These are phyloP conservation scores for Cutaneotrichosporon daszewskae DNA, from an alignment of 1,284 basidiomycete species.

Conservation along the genomic window DNA sequence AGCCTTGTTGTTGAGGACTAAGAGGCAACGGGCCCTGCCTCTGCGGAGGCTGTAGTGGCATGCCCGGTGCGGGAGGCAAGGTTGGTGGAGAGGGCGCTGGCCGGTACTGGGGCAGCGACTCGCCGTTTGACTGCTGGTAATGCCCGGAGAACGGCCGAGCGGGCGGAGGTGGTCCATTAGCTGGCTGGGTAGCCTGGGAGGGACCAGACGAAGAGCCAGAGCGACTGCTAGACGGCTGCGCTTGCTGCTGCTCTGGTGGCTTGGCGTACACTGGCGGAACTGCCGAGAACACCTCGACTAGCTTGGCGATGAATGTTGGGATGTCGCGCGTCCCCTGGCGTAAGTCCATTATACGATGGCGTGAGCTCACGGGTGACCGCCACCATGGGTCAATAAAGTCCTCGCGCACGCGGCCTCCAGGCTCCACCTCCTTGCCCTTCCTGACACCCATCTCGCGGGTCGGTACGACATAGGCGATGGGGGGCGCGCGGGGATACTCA, in stretches of 20 bases:
- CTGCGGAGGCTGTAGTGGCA: too few species aligned
- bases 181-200: background rate
- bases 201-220: background rate
- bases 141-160: constrained; percentile 20
- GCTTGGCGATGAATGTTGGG: constrained; percentile 31
- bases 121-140: too few species aligned
- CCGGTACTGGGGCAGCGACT: constrained; percentile 31
- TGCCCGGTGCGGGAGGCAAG: too few species aligned
- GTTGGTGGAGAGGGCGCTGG: too few species aligned
- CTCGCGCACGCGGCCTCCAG: constrained; percentile 60
- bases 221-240: background rate
- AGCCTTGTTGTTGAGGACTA: too few species aligned
- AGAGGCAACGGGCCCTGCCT: too few species aligned
- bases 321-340: constrained; percentile 54
- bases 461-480: constrained; percentile 92
- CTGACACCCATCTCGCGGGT: constrained; percentile 85
- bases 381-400: constrained; percentile 62
- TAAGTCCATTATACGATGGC: too few species aligned
- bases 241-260: constrained; percentile 47
- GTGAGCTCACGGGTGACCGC: constrained; percentile 56
- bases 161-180: constrained; percentile 23
- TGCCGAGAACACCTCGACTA: constrained; percentile 64
- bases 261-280: constrained; percentile 89
- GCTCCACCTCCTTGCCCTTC: constrained; percentile 68
- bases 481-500: constrained; percentile 73